Evolutionary conservation across 768 basidiomycete species (phyloP), one percentile per base, ranked within the genome.

Genomic region (Suillus subaureus): DNA sequence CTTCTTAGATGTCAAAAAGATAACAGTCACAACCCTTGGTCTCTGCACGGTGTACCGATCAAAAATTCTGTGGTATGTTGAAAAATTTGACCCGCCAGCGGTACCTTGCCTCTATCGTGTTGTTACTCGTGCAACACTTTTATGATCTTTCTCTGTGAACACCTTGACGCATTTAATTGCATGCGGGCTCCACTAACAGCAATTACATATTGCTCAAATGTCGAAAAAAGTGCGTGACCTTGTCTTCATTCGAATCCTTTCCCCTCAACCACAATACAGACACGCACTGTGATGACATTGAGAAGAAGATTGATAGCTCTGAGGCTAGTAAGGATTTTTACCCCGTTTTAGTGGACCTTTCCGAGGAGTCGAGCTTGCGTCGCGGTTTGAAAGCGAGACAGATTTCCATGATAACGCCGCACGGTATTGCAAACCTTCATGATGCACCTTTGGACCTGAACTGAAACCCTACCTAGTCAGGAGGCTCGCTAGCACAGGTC

Each of bases 331-430:
- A 40, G 26, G 57, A 58, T 40, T 12, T 58, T 3, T 26, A 40
- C 40, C 42, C 18, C 23, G 74, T 74, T 15, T 71, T 77, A 52
- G 66, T 75, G 23, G 80, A 82, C 42, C 80, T 81, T 21, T 67
- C 74, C 11, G 63, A 70, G 49, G 74, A 76, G 57, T 69, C 80
- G 45, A 81, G 75, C 45, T 73, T 87, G 45, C 84, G 84, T 66
- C 80, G 83, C 49, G 84, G 81, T 35, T 78, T 85, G 57, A 81
- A 86, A 42, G 83, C 84, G 16, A 78, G 83, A 31, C 83, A 85
- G 66, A 82, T 84, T 58, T 85, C 83, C 31, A 84, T 86, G 83
- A 87, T 88, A 66, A 85, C 84, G n/a, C n/a, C n/a, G n/a, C n/a
- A n/a, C n/a, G 62, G 81, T 83, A 67, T 55, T 76, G 70, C 55